A percentile compares a stretch with the other conserved stretches of the same genome.
phyloP scores from a whole-genome alignment of 768 basidiomycete species.

The Psilocybe subaeruginosa region DNA sequence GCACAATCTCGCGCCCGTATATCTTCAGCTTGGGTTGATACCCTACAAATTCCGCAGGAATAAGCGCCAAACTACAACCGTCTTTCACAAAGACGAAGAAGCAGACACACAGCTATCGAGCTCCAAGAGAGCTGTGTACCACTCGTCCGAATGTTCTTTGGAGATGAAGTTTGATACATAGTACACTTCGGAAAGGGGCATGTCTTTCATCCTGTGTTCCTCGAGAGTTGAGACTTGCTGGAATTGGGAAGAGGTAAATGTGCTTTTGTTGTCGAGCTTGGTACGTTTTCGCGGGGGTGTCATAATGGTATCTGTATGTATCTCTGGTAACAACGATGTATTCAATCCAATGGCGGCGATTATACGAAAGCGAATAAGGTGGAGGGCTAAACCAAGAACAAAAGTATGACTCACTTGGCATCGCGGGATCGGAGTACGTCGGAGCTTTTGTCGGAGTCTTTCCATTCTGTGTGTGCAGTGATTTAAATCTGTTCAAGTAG shows the following conservation, averaged over 20 bases:
- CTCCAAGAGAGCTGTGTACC: conserved; percentile 23
- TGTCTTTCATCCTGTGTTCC: conserved; percentile 23
- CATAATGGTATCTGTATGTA: neutral
- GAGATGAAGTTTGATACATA: conserved; percentile 29
- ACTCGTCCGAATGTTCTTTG: conserved; percentile 20
- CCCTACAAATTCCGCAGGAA: conserved; percentile 16
- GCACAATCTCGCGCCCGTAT: conserved; percentile 27
- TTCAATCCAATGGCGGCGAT: neutral
- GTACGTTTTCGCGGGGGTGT: neutral
- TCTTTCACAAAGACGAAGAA: neutral
- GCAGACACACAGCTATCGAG: conserved; percentile 16
- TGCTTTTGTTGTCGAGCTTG: neutral
- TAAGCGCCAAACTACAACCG: neutral
- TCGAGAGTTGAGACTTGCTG: neutral
- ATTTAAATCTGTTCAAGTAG: neutral
- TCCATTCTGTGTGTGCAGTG: no score
- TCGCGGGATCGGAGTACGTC: no score
- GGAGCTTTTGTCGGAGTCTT: no score
- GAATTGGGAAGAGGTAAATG: neutral
- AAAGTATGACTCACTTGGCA: neutral
- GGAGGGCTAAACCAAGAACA: neutral
- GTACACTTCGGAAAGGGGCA: conserved; percentile 31
- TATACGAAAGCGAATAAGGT: neutral
- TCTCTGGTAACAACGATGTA: no score
- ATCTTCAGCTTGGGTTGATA: conserved; percentile 32